Conservation (phyloP, 169 alveolate species). For the Plasmodium vinckei region DNA sequence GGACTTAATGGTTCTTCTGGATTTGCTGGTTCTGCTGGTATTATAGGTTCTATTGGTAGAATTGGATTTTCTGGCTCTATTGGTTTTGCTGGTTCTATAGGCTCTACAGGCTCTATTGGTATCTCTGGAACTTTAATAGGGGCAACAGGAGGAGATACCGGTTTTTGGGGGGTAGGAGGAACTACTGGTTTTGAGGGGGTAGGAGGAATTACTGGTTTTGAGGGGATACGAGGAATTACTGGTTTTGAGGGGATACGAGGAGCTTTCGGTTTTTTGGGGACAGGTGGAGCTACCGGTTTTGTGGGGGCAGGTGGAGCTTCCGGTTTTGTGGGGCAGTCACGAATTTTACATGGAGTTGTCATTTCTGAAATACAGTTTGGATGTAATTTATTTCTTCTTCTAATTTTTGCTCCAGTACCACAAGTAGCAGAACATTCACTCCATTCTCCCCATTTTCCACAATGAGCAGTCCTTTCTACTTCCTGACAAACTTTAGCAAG, state of each 20-base stretch:
- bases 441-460: conserved; percentile 71
- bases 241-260: no score
- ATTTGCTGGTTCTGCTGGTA: not conserved
- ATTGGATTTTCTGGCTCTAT: not conserved
- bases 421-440: conserved; percentile 40
- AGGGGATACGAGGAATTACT: no score
- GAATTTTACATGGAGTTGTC: conserved; percentile 12
- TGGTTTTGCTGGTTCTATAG: not conserved
- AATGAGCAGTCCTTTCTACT: conserved; percentile 38
- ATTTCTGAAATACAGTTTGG: conserved; percentile 13
- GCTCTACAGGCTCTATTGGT: not conserved
- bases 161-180: conserved; percentile 23
- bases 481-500: conserved; percentile 34
- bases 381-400: conserved; percentile 39
- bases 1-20: no score
- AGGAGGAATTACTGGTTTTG: no score
- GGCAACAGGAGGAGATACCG: not conserved
- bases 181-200: conserved; percentile 8
- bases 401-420: conserved; percentile 37
- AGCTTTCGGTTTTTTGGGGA: no score
- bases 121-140: not conserved
- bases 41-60: not conserved
- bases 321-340: conserved; percentile 15
- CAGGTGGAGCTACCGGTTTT: no score
- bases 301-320: not conserved